phyloP scores from a whole-genome alignment of 305 asterid genomes.

The Solanum hybrid region DNA sequence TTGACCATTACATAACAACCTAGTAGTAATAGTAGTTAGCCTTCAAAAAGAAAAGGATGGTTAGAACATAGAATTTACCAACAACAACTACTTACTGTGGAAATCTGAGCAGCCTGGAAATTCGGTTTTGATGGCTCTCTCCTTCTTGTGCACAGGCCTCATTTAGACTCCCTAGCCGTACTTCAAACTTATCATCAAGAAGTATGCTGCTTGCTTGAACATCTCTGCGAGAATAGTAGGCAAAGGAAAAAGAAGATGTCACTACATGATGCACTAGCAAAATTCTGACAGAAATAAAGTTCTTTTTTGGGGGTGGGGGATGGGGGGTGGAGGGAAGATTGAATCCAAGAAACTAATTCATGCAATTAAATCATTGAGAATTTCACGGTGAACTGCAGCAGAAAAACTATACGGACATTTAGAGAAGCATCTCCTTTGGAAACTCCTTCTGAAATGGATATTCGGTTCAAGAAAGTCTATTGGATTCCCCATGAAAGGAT shows the following conservation, averaged over 20 bases:
- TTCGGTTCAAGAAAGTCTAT: not conserved
- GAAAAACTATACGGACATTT: not conserved
- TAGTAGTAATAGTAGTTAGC: not conserved
- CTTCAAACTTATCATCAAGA: constrained; percentile 93
- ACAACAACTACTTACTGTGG: constrained; percentile 56
- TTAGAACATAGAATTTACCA: not conserved
- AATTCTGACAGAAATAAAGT: not conserved
- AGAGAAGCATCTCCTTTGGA: not conserved
- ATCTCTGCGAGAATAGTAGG: constrained; percentile 42
- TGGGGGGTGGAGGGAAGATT: not conserved
- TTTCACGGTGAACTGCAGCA: not conserved
- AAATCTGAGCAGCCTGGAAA: constrained; percentile 61
- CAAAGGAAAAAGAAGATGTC: constrained; percentile 5
- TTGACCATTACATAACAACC: not conserved
- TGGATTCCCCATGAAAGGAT: not conserved
- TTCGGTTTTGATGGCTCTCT: constrained; percentile 52
- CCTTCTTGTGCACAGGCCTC: constrained; percentile 83
- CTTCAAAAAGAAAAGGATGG: not conserved
- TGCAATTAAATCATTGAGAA: not conserved
- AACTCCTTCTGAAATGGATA: not conserved
- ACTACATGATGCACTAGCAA: not conserved
- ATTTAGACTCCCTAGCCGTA: constrained; percentile 84
- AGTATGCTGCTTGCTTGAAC: constrained; percentile 93
- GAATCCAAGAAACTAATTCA: not conserved
- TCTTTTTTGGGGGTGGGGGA: not conserved